These are phyloP conservation scores for Anastatica hierochuntica DNA, from an alignment of 345 rosid genomes.

Conservation along the genomic window DNA sequence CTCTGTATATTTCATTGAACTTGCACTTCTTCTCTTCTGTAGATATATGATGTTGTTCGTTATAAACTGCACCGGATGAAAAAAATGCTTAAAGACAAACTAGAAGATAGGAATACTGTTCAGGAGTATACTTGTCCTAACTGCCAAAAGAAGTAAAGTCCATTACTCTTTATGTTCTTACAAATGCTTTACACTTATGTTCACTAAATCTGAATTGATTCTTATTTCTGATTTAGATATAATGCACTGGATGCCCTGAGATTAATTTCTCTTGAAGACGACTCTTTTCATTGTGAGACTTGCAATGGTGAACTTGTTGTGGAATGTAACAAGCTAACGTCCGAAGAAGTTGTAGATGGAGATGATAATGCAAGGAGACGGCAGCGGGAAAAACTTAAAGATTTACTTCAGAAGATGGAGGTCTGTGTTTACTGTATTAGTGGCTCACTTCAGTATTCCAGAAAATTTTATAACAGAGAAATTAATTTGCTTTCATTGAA, in stretches of 20 bases:
- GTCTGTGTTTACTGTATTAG: slow-evolving; percentile 25
- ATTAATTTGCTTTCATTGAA: neutral
- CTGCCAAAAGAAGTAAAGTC: slow-evolving; percentile 63
- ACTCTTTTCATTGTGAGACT: slow-evolving; percentile 75
- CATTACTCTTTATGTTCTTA: neutral
- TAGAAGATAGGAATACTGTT: slow-evolving; percentile 78
- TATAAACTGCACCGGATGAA: slow-evolving; percentile 59
- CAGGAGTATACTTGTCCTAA: slow-evolving; percentile 88
- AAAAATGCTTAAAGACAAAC: slow-evolving; percentile 75
- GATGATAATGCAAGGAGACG: slow-evolving; percentile 83
- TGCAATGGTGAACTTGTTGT: slow-evolving; percentile 88
- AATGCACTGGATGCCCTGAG: slow-evolving; percentile 76
- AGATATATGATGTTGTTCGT: slow-evolving; percentile 81
- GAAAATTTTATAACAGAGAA: neutral
- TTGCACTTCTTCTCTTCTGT: slow-evolving; percentile 19
- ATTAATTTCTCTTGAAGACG: slow-evolving; percentile 57
- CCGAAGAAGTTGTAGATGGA: slow-evolving; percentile 82
- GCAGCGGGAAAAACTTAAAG: slow-evolving; percentile 66
- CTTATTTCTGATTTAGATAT: slow-evolving; percentile 41
- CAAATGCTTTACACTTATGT: neutral
- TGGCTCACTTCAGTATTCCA: no score
- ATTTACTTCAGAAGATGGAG: slow-evolving; percentile 74
- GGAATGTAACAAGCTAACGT: slow-evolving; percentile 76
- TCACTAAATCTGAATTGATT: slow-evolving; percentile 3
- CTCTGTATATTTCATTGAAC: neutral